These are phyloP conservation scores for Hemileia vastatrix DNA, from an alignment of 1,284 basidiomycete genomes.

Conservation along the genomic window DNA sequence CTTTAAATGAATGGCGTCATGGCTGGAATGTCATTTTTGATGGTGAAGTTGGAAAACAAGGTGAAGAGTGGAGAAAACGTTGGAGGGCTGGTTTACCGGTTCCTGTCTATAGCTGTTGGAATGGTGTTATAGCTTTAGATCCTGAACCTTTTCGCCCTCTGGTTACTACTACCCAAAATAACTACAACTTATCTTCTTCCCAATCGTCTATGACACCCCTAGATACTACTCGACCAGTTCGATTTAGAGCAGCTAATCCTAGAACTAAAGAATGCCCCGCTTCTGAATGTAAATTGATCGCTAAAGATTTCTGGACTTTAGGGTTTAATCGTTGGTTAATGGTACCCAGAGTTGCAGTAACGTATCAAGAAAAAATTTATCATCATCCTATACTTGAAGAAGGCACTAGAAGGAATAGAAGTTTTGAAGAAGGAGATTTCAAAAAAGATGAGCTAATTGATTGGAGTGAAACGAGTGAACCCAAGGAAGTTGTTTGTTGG, in stretches of 20 bases:
- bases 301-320: conserved; percentile 12
- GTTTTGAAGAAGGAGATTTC: not conserved
- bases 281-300: conserved; percentile 3
- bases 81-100: not conserved
- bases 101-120: conserved; percentile 7
- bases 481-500: conserved; percentile 7
- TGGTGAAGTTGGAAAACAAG: not conserved
- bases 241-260: conserved; percentile 1
- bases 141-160: not conserved
- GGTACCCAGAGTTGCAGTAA: conserved; percentile 9
- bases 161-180: no score
- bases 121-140: not conserved
- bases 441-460: not conserved
- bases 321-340: conserved; percentile 1
- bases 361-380: conserved; percentile 3
- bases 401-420: not conserved
- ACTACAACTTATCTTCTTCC: no score
- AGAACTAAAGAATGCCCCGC: not conserved
- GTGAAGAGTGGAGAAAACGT: no score
- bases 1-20: not conserved
- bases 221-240: no score
- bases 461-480: not conserved
- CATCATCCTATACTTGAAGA: not conserved
- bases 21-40: not conserved
- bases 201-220: no score